Percentiles rank a stretch among this genome's conserved stretches.
Conservation (phyloP, 202 grass and related monocot species). For the Saccharum hybrid region DNA sequence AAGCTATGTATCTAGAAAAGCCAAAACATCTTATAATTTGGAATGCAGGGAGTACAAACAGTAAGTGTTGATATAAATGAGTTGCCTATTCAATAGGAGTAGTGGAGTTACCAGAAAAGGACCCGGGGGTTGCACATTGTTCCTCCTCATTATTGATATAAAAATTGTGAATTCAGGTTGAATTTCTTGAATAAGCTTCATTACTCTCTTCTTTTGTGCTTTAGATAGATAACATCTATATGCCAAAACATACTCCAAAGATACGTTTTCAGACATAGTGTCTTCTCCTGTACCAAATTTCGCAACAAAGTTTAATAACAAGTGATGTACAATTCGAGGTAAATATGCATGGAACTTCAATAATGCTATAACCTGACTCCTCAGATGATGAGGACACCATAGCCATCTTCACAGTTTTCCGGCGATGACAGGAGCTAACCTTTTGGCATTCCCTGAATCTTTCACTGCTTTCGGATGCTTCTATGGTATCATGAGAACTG, state of each 20-base stretch:
- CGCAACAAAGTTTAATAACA: background rate
- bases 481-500: background rate
- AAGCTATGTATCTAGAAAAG: no score
- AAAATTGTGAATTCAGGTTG: conserved; percentile 41
- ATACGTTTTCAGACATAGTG: background rate
- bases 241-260: conserved; percentile 35
- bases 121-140: conserved; percentile 28
- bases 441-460: background rate
- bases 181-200: conserved; percentile 37
- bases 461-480: conserved; percentile 11
- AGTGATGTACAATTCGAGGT: background rate
- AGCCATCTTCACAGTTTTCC: background rate
- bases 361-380: conserved; percentile 19
- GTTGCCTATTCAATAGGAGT: background rate
- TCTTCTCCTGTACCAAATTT: conserved; percentile 38
- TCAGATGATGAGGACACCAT: background rate
- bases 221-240: conserved; percentile 30
- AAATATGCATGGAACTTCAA: conserved; percentile 27
- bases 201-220: conserved; percentile 42
- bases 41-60: background rate
- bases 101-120: conserved; percentile 46
- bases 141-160: conserved; percentile 41
- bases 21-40: no score
- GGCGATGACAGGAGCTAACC: background rate
- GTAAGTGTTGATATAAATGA: background rate